Evolutionary conservation across 257 asterid genomes (phyloP).

Genomic region (Lycium barbarum): DNA sequence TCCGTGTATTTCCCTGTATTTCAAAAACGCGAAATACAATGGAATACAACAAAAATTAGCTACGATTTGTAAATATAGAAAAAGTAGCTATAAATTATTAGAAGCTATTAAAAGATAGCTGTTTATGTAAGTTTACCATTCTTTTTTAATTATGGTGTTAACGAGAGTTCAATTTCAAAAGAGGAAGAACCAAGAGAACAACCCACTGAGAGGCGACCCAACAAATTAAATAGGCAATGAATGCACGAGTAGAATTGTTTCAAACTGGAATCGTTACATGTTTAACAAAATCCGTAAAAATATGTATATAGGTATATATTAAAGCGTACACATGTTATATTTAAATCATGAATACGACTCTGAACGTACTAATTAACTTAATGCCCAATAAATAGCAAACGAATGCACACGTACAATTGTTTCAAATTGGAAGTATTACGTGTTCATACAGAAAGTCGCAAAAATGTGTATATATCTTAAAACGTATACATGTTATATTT

Average conservation of each 20-base stretch:
- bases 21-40: too few relatives aligned
- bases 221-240: not conserved
- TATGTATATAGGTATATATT: not conserved
- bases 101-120: too few relatives aligned
- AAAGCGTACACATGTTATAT: not conserved
- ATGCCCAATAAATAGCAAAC: not conserved
- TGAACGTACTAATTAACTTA: not conserved
- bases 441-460: not conserved
- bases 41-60: too few relatives aligned
- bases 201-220: not conserved
- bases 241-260: not conserved
- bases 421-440: not conserved
- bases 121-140: too few relatives aligned
- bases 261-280: not conserved
- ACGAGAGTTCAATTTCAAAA: too few relatives aligned
- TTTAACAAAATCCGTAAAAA: not conserved
- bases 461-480: not conserved
- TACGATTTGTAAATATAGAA: too few relatives aligned
- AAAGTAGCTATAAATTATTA: too few relatives aligned
- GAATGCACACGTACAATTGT: not conserved
- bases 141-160: too few relatives aligned
- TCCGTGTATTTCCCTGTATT: too few relatives aligned
- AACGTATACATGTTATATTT: not conserved
- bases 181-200: too few relatives aligned
- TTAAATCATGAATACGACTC: not conserved